A percentile compares a stretch with the other conserved stretches of the same genome.
Conservation (phyloP, 2,329 filamentous ascomycete genomes). For the Fusarium compactum region DNA sequence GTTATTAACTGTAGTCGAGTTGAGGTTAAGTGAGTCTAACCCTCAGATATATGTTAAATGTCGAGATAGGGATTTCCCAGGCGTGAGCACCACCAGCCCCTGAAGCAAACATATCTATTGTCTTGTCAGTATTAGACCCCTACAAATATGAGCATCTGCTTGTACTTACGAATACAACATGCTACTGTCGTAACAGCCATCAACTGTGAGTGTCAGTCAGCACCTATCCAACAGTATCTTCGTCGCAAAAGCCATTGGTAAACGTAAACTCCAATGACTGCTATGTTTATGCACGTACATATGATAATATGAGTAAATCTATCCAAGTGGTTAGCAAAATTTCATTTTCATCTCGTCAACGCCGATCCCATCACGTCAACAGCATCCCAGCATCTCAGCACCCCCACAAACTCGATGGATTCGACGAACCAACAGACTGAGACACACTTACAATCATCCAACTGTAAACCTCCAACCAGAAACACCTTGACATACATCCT, state of each 20-base stretch:
- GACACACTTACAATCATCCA: constrained; percentile 45
- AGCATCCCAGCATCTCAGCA: not conserved
- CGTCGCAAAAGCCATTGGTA: not conserved
- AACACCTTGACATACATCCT: constrained; percentile 45
- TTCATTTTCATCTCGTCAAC: not conserved
- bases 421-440: constrained; percentile 1
- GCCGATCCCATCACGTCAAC: not conserved
- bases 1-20: rapidly evolving
- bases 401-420: not conserved
- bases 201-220: constrained; percentile 22
- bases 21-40: constrained; percentile 10
- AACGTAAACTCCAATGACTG: rapidly evolving
- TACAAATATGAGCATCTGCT: not conserved
- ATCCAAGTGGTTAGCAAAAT: constrained; percentile 9
- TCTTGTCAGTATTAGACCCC: not conserved
- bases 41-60: constrained; percentile 45
- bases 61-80: constrained; percentile 49
- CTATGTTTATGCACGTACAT: constrained; percentile 16
- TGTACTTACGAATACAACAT: constrained; percentile 35
- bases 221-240: not conserved
- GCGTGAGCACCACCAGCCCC: constrained; percentile 47
- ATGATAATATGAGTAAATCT: constrained; percentile 37
- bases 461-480: constrained; percentile 38
- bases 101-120: constrained; percentile 47
- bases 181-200: constrained; percentile 36